These are phyloP conservation scores for Candida odintsovae DNA, from an alignment of 805 yeast genomes.

Conservation along the genomic window DNA sequence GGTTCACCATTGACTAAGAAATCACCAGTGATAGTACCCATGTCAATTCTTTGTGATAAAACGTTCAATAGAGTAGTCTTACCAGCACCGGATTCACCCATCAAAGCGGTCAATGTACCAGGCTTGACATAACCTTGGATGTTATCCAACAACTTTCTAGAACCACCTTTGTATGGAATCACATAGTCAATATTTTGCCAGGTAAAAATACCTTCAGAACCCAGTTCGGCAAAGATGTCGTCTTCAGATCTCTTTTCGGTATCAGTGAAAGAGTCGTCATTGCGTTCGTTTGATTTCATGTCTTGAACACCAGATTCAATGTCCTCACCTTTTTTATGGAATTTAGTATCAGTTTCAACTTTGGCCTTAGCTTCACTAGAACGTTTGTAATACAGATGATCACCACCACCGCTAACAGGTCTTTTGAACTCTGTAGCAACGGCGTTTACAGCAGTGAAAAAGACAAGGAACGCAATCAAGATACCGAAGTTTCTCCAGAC, in stretches of 20 bases:
- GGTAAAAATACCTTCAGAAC: conserved; percentile 25
- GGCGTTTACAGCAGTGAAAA: conserved; percentile 49
- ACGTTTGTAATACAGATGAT: conserved; percentile 49
- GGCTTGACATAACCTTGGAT: conserved; percentile 12
- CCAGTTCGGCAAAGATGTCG: conserved; percentile 21
- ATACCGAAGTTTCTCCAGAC: conserved; percentile 82
- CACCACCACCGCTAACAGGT: conserved; percentile 29
- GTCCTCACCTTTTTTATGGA: conserved; percentile 19
- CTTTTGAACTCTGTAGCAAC: conserved; percentile 47
- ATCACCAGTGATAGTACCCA: conserved; percentile 35
- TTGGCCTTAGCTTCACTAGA: conserved; percentile 6
- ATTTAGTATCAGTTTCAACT: background rate
- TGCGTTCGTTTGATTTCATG: background rate
- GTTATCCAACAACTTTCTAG: conserved; percentile 27
- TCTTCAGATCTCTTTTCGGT: conserved; percentile 4
- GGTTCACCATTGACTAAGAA: conserved; percentile 47
- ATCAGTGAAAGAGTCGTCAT: conserved; percentile 1
- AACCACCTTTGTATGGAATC: conserved; percentile 27
- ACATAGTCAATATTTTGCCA: conserved; percentile 30
- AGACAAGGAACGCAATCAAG: conserved; percentile 43
- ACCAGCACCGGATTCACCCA: conserved; percentile 37
- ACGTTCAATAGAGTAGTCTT: conserved; percentile 10
- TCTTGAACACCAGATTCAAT: conserved; percentile 26
- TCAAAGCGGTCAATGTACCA: conserved; percentile 53
- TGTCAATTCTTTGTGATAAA: conserved; percentile 41